Conservation (phyloP, 2,329 filamentous ascomycete species). For the Sordariomycetes sp. region DNA sequence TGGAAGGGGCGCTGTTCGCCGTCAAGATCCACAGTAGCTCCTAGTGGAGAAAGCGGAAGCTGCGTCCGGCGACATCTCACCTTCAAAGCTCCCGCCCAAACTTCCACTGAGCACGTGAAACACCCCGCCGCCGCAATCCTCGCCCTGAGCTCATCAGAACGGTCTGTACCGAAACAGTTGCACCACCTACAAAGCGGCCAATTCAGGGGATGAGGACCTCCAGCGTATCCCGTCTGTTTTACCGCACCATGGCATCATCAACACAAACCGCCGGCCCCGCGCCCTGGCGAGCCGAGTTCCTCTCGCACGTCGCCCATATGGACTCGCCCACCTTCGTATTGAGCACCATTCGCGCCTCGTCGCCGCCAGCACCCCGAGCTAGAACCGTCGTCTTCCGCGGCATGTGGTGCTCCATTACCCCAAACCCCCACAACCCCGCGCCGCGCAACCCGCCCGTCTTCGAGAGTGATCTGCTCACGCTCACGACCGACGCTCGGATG, state of each 20-base stretch:
- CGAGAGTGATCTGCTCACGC: constrained; percentile 67
- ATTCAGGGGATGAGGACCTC: not conserved
- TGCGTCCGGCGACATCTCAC: too few species aligned
- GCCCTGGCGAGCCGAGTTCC: constrained; percentile 42
- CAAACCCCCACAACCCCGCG: constrained; percentile 63
- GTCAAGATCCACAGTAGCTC: too few species aligned
- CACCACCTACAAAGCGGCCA: too few species aligned
- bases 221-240: constrained; percentile 12
- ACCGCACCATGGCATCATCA: constrained; percentile 10
- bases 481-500: constrained; percentile 87
- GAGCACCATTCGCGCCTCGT: constrained; percentile 35
- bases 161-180: too few species aligned
- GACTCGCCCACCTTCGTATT: constrained; percentile 37
- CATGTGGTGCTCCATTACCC: constrained; percentile 57
- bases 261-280: constrained; percentile 18
- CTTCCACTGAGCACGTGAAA: too few species aligned
- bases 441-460: constrained; percentile 57
- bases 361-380: constrained; percentile 40
- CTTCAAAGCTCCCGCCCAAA: too few species aligned
- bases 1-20: too few species aligned
- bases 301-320: constrained; percentile 38
- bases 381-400: constrained; percentile 79
- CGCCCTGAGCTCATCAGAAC: too few species aligned
- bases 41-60: too few species aligned
- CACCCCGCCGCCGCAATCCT: too few species aligned